Base-by-base conservation (phyloP, 805 yeast genomes). In the Nadsonia fulvescens region DNA sequence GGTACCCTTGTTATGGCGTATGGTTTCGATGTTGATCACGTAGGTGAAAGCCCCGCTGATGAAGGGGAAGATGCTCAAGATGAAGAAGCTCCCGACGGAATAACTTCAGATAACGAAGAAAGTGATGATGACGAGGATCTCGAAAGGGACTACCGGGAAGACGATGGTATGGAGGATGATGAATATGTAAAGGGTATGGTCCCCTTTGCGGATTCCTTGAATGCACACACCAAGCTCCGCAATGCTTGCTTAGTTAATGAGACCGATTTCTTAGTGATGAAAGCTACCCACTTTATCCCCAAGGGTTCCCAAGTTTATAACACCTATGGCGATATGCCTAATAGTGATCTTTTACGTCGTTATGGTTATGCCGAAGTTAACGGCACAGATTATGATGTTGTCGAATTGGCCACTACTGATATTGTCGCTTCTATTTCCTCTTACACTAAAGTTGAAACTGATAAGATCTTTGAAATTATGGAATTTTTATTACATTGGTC, bases 271-370 rank as follows among this genome's bases (percentile, higher is more conserved):
- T 51, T 83, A 17, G 67, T 66, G n/a, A 79, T 89, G 91, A 59
- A 62, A 24, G 65, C 92, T 2, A 65, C 65, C 6, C 63, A 62
- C 30, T 47, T 53, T 4, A 83, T 86, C 19, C 29, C 46, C 4
- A 51, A 51, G 18, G 82, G 76, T 3, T 74, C 68, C 16, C 96
- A 89, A 44, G 56, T 86, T 4, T 83, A 65, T 50, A 86, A 86
- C 49, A 74, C 81, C 0, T 86, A 89, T 46, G 91, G 93, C 1
- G 89, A 82, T 23, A 70, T 77, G 36, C 89, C 95, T 18, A 86
- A 83, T 46, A 56, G 86, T n/a, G 96, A 89, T 41, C 60, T 89
- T 16, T 54, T 89, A 29, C 63, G 98, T 40, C 63, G 93, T 31
- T 86, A 86, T 39, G 98, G 98, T 0, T 86, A 78, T 40, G 89